Conservation (phyloP, 1,139 yeast genomes). For the Candida anutae region DNA sequence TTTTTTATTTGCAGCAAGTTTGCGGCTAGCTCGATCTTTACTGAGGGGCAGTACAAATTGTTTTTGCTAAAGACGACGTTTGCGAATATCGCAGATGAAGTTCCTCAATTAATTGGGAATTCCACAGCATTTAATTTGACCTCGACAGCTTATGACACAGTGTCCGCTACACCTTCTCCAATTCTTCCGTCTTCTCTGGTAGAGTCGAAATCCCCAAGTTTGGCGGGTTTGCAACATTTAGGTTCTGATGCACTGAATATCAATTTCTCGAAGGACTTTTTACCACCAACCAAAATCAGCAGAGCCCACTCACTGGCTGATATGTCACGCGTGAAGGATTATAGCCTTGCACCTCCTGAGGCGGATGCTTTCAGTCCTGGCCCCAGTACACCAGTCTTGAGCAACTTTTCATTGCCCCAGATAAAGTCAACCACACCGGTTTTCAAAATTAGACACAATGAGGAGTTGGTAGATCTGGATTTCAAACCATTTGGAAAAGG, state of each 20-base stretch:
- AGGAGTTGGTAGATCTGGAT: slow-evolving; percentile 19
- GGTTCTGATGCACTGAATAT: too few species aligned
- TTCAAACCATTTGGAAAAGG: slow-evolving; percentile 14
- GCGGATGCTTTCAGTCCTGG: slow-evolving; percentile 4
- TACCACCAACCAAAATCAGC: slow-evolving; percentile 1
- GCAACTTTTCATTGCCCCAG: slow-evolving; percentile 22
- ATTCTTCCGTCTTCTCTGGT: too few species aligned
- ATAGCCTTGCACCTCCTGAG: too few species aligned
- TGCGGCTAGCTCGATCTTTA: slow-evolving; percentile 18
- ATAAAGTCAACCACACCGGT: slow-evolving; percentile 8
- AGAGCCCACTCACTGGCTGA: slow-evolving; percentile 1
- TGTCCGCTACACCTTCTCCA: slow-evolving; percentile 3
- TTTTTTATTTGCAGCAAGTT: slow-evolving; percentile 46
- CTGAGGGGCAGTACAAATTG: slow-evolving; percentile 20
- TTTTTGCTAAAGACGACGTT: slow-evolving; percentile 28
- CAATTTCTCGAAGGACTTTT: neutral
- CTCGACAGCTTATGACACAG: neutral
- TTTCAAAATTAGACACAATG: slow-evolving; percentile 33
- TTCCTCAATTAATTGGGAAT: slow-evolving; percentile 13
- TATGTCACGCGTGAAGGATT: slow-evolving; percentile 2
- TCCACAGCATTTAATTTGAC: slow-evolving; percentile 6
- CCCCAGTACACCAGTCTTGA: slow-evolving; percentile 21
- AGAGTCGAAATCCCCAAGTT: slow-evolving; percentile 1
- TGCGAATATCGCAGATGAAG: slow-evolving; percentile 16
- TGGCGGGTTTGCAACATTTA: slow-evolving; percentile 3